These are phyloP conservation scores for Kodamaea restingae DNA, from an alignment of 805 yeast species.

Conservation along the genomic window DNA sequence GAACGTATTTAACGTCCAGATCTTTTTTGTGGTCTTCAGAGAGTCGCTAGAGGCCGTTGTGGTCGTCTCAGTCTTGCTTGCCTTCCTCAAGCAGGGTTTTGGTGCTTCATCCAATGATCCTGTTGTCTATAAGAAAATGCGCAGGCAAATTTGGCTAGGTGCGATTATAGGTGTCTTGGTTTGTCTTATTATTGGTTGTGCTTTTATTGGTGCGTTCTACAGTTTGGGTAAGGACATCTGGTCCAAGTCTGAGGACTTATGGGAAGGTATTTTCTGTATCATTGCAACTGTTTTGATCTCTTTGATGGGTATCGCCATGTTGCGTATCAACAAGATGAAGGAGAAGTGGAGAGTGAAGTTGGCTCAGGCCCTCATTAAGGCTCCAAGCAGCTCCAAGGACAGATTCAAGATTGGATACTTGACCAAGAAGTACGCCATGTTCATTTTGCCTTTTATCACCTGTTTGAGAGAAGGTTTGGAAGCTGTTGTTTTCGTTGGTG, in stretches of 20 bases:
- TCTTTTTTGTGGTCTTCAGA: conserved; percentile 89
- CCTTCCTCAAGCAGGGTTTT: conserved; percentile 87
- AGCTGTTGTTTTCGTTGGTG: conserved; percentile 45
- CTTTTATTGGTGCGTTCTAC: conserved; percentile 92
- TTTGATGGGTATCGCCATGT: conserved; percentile 94
- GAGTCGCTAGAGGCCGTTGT: conserved; percentile 91
- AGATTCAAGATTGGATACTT: conserved; percentile 37
- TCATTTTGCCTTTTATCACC: conserved; percentile 24
- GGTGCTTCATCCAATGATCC: conserved; percentile 50
- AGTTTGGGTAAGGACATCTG: conserved; percentile 77
- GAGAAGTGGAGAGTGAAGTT: conserved; percentile 95
- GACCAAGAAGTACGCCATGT: conserved; percentile 26
- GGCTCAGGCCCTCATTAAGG: conserved; percentile 72
- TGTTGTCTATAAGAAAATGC: conserved; percentile 53
- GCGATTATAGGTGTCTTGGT: conserved; percentile 65
- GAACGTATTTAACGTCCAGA: conserved; percentile 63
- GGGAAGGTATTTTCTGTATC: conserved; percentile 95
- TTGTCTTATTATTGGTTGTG: conserved; percentile 85
- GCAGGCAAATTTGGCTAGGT: conserved; percentile 87
- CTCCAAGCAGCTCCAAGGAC: conserved; percentile 47
- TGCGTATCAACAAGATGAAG: conserved; percentile 93
- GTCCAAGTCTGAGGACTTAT: conserved; percentile 81
- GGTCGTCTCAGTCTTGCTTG: conserved; percentile 84
- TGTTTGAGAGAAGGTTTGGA: conserved; percentile 27
- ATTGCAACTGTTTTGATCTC: conserved; percentile 88